These are phyloP conservation scores for Candida odintsovae DNA, from an alignment of 805 yeast genomes.

Conservation along the genomic window DNA sequence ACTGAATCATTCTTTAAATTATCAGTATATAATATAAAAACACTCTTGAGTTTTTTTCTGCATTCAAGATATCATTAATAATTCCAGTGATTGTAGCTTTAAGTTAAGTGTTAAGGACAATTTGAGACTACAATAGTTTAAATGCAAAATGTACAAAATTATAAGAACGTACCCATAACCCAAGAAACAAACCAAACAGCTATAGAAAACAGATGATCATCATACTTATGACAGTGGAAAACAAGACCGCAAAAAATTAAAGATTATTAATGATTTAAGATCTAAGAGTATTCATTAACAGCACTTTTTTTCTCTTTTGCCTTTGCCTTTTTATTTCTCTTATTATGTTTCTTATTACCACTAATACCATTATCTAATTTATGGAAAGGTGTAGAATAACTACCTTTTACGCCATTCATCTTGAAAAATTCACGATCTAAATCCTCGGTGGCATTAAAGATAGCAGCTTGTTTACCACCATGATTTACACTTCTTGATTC, in stretches of 20 bases:
- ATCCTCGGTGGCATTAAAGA: constrained; percentile 73
- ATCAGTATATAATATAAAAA: neutral
- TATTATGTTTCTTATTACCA: constrained; percentile 56
- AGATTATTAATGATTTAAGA: neutral
- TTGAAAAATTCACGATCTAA: constrained; percentile 83
- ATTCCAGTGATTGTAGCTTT: too few relatives aligned
- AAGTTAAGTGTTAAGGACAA: too few relatives aligned
- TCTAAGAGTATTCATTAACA: neutral
- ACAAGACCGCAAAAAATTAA: too few relatives aligned
- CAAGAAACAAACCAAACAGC: neutral
- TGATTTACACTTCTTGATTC: constrained; percentile 52
- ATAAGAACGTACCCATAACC: neutral
- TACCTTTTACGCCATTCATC: constrained; percentile 59
- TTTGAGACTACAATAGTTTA: too few relatives aligned
- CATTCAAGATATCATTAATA: neutral
- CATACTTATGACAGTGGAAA: too few relatives aligned
- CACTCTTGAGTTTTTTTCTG: too few relatives aligned
- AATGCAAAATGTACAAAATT: neutral
- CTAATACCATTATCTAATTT: constrained; percentile 27
- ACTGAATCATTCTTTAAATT: neutral
- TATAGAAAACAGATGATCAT: neutral
- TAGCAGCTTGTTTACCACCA: constrained; percentile 81
- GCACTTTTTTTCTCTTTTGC: constrained; percentile 28
- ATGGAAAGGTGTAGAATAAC: constrained; percentile 70
- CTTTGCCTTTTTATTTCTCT: constrained; percentile 67